Conservation (phyloP, 306 rosid species). For the Oxytropis ochrocephala region DNA sequence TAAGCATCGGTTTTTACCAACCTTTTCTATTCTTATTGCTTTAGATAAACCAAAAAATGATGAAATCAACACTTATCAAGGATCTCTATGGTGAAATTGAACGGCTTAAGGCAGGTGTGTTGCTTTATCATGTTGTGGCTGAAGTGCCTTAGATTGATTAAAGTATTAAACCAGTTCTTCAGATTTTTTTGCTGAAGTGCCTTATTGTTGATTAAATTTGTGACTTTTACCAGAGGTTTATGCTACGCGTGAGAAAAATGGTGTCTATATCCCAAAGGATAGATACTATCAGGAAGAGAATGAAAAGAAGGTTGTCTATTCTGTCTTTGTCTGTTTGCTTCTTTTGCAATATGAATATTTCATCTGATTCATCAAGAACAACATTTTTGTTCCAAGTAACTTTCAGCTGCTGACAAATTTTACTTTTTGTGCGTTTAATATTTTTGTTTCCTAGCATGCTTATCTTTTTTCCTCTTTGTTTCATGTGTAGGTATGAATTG, state of each 20-base stretch:
- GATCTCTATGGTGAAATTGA: constrained; percentile 99
- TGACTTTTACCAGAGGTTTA: constrained; percentile 65
- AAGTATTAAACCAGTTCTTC: neutral
- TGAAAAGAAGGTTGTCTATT: constrained; percentile 66
- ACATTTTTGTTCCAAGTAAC: neutral
- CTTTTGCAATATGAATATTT: neutral
- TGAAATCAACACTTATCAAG: constrained; percentile 94
- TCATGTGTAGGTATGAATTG: neutral
- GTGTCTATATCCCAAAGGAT: constrained; percentile 93
- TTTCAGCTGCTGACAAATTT: neutral
- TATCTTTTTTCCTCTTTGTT: neutral
- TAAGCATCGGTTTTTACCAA: neutral
- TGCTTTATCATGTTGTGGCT: neutral
- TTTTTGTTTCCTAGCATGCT: neutral
- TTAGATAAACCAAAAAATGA: constrained; percentile 95
- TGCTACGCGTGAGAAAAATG: constrained; percentile 96
- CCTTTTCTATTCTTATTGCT: neutral
- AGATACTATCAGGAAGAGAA: constrained; percentile 86
- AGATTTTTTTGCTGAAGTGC: neutral
- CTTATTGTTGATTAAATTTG: neutral
- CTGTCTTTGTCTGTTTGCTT: neutral
- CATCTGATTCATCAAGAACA: neutral
- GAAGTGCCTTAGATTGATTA: neutral
- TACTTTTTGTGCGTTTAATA: neutral
- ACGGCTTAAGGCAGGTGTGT: constrained; percentile 80